Conservation (phyloP, 2,329 filamentous ascomycete species). For the Penicillium sp. region DNA sequence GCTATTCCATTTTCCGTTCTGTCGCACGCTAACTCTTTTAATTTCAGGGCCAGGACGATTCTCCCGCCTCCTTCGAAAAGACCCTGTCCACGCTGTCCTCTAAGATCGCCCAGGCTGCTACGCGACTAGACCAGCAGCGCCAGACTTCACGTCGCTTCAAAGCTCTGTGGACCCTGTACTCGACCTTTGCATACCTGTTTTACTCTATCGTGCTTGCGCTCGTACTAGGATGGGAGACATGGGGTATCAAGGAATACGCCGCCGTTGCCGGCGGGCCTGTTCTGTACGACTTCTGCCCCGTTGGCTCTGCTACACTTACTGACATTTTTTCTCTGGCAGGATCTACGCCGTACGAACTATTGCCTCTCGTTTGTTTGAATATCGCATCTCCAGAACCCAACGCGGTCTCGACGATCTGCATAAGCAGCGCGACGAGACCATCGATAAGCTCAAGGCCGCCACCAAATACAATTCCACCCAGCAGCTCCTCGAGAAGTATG, state of each 20-base stretch:
- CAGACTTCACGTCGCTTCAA: constrained; percentile 73
- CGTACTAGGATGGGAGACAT: constrained; percentile 78
- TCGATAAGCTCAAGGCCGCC: constrained; percentile 89
- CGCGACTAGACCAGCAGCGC: constrained; percentile 70
- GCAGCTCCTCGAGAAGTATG: constrained; percentile 91
- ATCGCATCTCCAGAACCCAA: constrained; percentile 70
- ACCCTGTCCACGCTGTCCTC: constrained; percentile 74
- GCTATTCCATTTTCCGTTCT: constrained; percentile 18
- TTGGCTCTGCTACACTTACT: background rate
- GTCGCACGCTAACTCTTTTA: constrained; percentile 1
- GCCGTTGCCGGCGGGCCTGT: constrained; percentile 75
- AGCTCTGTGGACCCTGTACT: constrained; percentile 86
- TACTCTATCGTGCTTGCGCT: constrained; percentile 78
- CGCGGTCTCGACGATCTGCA: constrained; percentile 70
- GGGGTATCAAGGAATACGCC: constrained; percentile 74
- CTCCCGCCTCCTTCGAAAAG: constrained; percentile 91
- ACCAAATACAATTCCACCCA: constrained; percentile 96
- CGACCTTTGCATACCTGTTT: constrained; percentile 84
- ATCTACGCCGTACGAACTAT: constrained; percentile 72
- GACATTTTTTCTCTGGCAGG: constrained; percentile 47
- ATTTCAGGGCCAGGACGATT: constrained; percentile 69
- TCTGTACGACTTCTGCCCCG: constrained; percentile 54
- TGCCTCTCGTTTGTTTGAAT: constrained; percentile 72
- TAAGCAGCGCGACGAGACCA: constrained; percentile 78
- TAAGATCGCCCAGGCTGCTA: constrained; percentile 75